Evolutionary conservation across 2,329 filamentous ascomycete genomes (phyloP).

Genomic region (Sordariomycetes sp.): DNA sequence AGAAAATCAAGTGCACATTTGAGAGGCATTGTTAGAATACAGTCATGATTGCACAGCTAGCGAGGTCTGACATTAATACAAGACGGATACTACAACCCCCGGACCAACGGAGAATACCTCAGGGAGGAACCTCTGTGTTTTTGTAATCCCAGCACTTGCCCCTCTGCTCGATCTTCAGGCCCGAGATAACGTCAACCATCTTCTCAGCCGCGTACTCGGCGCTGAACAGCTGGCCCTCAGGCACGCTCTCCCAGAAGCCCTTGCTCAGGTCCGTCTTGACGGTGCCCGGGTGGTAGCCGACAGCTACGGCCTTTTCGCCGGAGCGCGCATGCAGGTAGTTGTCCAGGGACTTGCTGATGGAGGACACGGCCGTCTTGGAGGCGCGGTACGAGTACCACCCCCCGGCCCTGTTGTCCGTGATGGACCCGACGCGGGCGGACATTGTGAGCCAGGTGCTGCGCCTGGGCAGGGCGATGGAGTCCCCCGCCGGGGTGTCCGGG

Average conservation of each 20-base stretch:
- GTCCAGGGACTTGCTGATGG: constrained; percentile 63
- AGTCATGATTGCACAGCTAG: too few species aligned
- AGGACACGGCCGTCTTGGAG: constrained; percentile 66
- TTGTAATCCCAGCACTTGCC: constrained; percentile 64
- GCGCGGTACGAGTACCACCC: constrained; percentile 80
- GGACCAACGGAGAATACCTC: too few species aligned
- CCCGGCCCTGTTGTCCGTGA: constrained; percentile 61
- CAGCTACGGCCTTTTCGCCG: constrained; percentile 53
- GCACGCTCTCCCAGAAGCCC: constrained; percentile 61
- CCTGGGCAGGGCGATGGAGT: constrained; percentile 26
- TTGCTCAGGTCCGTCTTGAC: constrained; percentile 66
- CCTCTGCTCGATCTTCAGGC: constrained; percentile 40
- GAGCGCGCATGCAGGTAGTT: constrained; percentile 49
- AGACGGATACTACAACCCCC: too few species aligned
- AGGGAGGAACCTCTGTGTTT: constrained; percentile 53
- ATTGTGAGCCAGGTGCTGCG: constrained; percentile 63
- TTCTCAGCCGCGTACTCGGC: constrained; percentile 57
- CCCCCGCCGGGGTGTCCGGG: constrained; percentile 9
- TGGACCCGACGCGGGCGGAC: constrained; percentile 69
- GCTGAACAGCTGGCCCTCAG: constrained; percentile 53
- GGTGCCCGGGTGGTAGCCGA: constrained; percentile 72
- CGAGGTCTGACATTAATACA: too few species aligned
- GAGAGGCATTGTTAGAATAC: neutral
- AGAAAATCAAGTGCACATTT: too few species aligned
- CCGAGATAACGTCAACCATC: constrained; percentile 49